These are phyloP conservation scores for Elaeis oleifera DNA, from an alignment of 202 grass and related monocot genomes.

Conservation along the genomic window DNA sequence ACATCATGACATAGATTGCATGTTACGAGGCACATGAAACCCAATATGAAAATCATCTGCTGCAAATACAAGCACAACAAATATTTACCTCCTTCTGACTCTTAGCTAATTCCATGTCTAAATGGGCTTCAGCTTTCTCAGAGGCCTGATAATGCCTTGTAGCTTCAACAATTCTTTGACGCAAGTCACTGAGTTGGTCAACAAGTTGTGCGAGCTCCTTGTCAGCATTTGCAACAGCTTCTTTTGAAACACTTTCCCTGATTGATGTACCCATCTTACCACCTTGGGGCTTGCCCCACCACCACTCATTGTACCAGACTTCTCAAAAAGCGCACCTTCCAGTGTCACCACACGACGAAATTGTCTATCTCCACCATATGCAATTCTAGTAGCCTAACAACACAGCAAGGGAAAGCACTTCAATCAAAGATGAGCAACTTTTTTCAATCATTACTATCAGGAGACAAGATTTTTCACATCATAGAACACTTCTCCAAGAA, in stretches of 20 bases:
- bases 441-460: too few species aligned
- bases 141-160: conserved; percentile 39
- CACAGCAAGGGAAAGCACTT: not conserved
- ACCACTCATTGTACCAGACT: conserved; percentile 87
- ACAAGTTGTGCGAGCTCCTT: conserved; percentile 55
- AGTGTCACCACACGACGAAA: conserved; percentile 84
- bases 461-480: too few species aligned
- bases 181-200: conserved; percentile 45
- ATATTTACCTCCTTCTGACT: conserved; percentile 56
- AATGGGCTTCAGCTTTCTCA: conserved; percentile 52
- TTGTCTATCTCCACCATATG: conserved; percentile 56
- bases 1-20: not conserved
- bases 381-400: conserved; percentile 73
- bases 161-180: conserved; percentile 52
- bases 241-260: conserved; percentile 51
- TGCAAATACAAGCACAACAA: not conserved
- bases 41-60: not conserved
- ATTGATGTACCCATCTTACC: conserved; percentile 87
- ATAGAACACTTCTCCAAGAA: too few species aligned
- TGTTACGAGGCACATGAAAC: not conserved
- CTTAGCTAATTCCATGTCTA: conserved; percentile 80
- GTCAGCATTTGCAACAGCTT: conserved; percentile 52
- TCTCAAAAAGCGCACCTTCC: conserved; percentile 78
- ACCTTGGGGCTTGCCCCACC: conserved; percentile 56
- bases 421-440: too few species aligned